These are phyloP conservation scores for Kazachstania africana DNA, from an alignment of 805 yeast species.

Conservation along the genomic window DNA sequence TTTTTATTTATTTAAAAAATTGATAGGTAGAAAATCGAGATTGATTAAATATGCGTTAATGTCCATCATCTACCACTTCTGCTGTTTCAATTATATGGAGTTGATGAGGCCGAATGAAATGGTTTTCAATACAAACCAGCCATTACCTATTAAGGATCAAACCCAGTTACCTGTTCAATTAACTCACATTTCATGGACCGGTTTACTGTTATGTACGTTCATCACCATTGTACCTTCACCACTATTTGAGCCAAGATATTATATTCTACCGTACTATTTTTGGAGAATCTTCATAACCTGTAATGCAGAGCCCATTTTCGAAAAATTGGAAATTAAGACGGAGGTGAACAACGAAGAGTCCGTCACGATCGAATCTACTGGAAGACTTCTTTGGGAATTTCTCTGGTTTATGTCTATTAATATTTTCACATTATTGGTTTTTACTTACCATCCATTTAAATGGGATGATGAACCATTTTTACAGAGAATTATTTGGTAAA, in stretches of 20 bases:
- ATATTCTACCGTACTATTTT: constrained; percentile 64
- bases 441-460: constrained; percentile 46
- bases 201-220: constrained; percentile 40
- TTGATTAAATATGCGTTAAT: constrained; percentile 37
- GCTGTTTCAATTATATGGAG: constrained; percentile 28
- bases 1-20: constrained; percentile 66
- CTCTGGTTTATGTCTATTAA: constrained; percentile 52
- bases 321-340: constrained; percentile 14
- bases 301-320: constrained; percentile 27
- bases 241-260: constrained; percentile 87
- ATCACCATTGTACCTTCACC: constrained; percentile 80
- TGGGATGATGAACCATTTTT: constrained; percentile 53
- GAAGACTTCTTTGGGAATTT: constrained; percentile 41
- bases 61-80: constrained; percentile 63
- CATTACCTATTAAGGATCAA: constrained; percentile 27
- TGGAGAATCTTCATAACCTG: constrained; percentile 50
- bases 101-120: constrained; percentile 27
- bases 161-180: constrained; percentile 30
- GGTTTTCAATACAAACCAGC: constrained; percentile 26
- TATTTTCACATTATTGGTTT: constrained; percentile 39
- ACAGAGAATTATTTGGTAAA: constrained; percentile 84
- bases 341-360: constrained; percentile 9
- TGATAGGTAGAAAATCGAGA: constrained; percentile 36
- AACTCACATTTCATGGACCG: constrained; percentile 37
- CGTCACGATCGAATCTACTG: constrained; percentile 14